These are phyloP conservation scores for Fusarium scirpi DNA, from an alignment of 2,329 filamentous ascomycete species.

Conservation along the genomic window DNA sequence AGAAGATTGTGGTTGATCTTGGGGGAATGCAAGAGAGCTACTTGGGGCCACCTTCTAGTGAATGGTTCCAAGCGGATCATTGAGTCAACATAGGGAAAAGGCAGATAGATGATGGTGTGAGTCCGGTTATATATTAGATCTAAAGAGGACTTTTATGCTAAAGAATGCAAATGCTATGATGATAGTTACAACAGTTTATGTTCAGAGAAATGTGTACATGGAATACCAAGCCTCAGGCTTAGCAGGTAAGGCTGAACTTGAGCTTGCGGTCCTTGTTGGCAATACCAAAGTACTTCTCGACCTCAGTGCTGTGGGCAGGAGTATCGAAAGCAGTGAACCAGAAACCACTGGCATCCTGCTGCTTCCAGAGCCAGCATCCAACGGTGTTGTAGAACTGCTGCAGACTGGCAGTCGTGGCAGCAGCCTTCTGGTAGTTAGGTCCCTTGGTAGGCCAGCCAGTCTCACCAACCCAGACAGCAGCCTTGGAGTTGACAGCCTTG, in stretches of 20 bases:
- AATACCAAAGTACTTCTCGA: slow-evolving; percentile 44
- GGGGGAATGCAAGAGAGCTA: slow-evolving; percentile 30
- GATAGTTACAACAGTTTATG: not conserved
- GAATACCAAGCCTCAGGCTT: not conserved
- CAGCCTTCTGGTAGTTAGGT: slow-evolving; percentile 36
- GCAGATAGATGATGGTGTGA: not conserved
- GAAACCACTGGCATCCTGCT: slow-evolving; percentile 36
- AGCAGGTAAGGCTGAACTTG: slow-evolving; percentile 42
- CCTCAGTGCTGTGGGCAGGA: slow-evolving; percentile 32
- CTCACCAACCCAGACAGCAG: slow-evolving; percentile 41
- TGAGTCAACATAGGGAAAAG: fast-evolving
- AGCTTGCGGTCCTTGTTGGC: slow-evolving; percentile 41
- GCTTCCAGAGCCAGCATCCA: slow-evolving; percentile 40
- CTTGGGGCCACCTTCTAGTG: slow-evolving; percentile 25
- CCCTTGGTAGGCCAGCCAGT: slow-evolving; percentile 42
- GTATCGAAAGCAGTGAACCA: slow-evolving; percentile 45
- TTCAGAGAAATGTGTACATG: not conserved
- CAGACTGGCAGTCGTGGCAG: slow-evolving; percentile 22
- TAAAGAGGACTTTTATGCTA: not conserved
- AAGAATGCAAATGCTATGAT: not conserved
- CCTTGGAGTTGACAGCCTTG: slow-evolving; percentile 36
- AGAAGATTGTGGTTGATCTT: slow-evolving; percentile 38
- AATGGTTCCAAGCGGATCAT: not conserved
- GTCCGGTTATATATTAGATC: slow-evolving; percentile 1
- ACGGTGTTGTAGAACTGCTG: slow-evolving; percentile 42